A percentile compares a stretch with the other conserved stretches of the same genome.
Conservation (phyloP, 768 basidiomycete species). For the Lactarius psammicola region DNA sequence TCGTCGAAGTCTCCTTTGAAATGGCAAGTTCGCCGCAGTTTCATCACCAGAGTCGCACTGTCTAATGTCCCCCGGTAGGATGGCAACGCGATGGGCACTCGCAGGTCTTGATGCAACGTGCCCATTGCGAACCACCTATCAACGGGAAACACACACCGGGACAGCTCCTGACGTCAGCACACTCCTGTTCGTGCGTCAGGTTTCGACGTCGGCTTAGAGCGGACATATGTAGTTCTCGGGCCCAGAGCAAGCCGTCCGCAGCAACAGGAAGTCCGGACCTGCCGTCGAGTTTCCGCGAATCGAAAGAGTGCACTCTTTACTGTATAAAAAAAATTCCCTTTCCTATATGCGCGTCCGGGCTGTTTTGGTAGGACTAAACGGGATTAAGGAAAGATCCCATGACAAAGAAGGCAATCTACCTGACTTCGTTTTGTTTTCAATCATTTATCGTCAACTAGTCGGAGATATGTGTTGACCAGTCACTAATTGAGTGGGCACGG, state of each 20-base stretch:
- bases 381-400: conserved; percentile 1
- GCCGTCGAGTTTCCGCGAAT: conserved; percentile 20
- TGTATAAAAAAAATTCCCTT: not conserved
- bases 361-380: conserved; percentile 12
- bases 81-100: conserved; percentile 17
- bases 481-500: not conserved
- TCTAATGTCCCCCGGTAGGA: conserved; percentile 15
- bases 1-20: conserved; percentile 34
- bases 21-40: conserved; percentile 29
- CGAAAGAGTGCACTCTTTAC: conserved; percentile 12
- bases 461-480: not conserved
- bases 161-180: conserved; percentile 4
- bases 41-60: not conserved
- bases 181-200: conserved; percentile 3
- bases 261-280: conserved; percentile 23
- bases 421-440: not conserved
- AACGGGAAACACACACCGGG: conserved; percentile 1
- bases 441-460: not conserved
- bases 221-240: conserved; percentile 15
- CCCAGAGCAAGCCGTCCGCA: conserved; percentile 8
- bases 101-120: conserved; percentile 6
- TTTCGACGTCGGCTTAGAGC: conserved; percentile 16
- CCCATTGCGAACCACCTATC: conserved; percentile 6
- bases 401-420: not conserved
- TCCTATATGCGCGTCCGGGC: not conserved